Percentiles rank a stretch among this genome's conserved stretches.
These are phyloP conservation scores for Brassica juncea DNA, from an alignment of 345 rosid species.

Conservation along the genomic window DNA sequence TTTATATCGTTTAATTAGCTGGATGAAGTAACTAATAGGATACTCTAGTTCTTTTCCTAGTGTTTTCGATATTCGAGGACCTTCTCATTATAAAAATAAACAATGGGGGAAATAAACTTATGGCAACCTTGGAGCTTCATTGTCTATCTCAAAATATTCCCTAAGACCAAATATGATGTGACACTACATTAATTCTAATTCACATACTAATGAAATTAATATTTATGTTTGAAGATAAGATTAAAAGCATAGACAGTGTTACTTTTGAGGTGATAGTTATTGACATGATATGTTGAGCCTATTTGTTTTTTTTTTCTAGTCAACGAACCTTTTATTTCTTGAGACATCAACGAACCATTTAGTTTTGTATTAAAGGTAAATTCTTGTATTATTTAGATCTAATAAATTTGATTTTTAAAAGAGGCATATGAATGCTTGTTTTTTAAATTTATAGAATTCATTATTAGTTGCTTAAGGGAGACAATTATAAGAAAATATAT, in stretches of 20 bases:
- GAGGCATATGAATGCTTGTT: neutral
- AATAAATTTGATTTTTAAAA: neutral
- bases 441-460: neutral
- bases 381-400: neutral
- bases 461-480: neutral
- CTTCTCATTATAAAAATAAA: neutral
- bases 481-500: neutral
- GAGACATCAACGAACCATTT: neutral
- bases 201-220: conserved; percentile 21
- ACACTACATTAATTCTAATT: conserved; percentile 26
- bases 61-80: neutral
- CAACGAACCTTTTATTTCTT: conserved; percentile 13
- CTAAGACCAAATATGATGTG: conserved; percentile 35
- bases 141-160: conserved; percentile 39
- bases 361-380: neutral
- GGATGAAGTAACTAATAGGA: neutral
- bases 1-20: neutral
- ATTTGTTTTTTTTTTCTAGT: neutral
- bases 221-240: conserved; percentile 32
- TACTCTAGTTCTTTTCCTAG: neutral
- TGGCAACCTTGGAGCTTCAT: conserved; percentile 33
- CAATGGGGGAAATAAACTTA: conserved; percentile 7
- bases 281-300: conserved; percentile 18
- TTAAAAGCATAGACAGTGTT: conserved; percentile 7
- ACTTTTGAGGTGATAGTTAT: conserved; percentile 27